Percentiles rank a stretch among this genome's conserved stretches.
Conservation (phyloP, 257 asterid genomes). For the Salvia hispanica region DNA sequence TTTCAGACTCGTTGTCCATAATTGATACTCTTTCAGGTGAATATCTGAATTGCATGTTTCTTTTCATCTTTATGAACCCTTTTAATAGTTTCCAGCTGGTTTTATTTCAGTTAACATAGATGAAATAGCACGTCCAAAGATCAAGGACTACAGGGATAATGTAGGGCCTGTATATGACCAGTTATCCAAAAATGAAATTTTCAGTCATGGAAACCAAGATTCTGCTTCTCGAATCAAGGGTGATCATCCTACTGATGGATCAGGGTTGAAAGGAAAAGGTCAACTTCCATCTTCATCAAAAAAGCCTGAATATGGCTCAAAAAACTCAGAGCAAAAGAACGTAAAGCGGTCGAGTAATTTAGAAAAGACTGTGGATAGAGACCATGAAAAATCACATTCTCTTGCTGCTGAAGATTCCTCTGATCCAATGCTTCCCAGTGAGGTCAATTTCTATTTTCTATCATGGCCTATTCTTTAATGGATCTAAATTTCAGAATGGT, state of each 20-base stretch:
- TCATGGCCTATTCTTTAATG: neutral
- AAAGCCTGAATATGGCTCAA: slow-evolving; percentile 54
- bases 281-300: slow-evolving; percentile 52
- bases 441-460: slow-evolving; percentile 49
- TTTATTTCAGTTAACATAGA: slow-evolving; percentile 53
- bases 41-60: slow-evolving; percentile 28
- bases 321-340: slow-evolving; percentile 44
- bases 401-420: slow-evolving; percentile 43
- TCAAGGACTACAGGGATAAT: slow-evolving; percentile 46
- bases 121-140: slow-evolving; percentile 46
- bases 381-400: slow-evolving; percentile 45
- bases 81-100: slow-evolving; percentile 28
- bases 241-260: slow-evolving; percentile 42
- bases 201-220: slow-evolving; percentile 46
- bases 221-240: slow-evolving; percentile 47
- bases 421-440: slow-evolving; percentile 73
- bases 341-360: slow-evolving; percentile 37
- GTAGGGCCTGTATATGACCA: slow-evolving; percentile 40
- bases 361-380: slow-evolving; percentile 42
- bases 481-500: slow-evolving; percentile 9
- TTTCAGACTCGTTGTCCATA: slow-evolving; percentile 81
- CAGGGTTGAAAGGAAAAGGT: slow-evolving; percentile 47
- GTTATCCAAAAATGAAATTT: slow-evolving; percentile 39
- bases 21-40: slow-evolving; percentile 86
- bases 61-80: slow-evolving; percentile 14